These are phyloP conservation scores for Trichophyton simii DNA, from an alignment of 2,329 filamentous ascomycete species.

Conservation along the genomic window DNA sequence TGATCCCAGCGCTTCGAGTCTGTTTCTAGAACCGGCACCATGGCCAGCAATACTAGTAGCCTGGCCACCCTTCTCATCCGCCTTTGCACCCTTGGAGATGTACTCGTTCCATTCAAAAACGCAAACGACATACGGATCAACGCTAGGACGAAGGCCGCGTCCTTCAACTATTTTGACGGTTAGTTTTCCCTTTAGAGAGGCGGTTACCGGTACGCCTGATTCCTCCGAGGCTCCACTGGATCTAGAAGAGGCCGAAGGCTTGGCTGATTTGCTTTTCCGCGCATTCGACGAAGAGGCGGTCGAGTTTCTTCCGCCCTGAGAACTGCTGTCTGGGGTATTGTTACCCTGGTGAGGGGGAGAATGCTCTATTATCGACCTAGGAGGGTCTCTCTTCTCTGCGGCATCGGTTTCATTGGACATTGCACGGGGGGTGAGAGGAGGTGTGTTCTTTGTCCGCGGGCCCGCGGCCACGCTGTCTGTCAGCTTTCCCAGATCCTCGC, in stretches of 20 bases:
- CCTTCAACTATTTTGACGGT: conserved; percentile 81
- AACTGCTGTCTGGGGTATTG: conserved; percentile 12
- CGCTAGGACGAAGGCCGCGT: conserved; percentile 64
- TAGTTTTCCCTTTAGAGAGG: conserved; percentile 70
- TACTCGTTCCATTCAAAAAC: conserved; percentile 96
- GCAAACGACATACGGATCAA: conserved; percentile 87
- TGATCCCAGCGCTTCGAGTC: conserved; percentile 22
- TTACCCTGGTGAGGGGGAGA: background rate
- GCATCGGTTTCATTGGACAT: conserved; percentile 52
- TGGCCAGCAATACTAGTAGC: conserved; percentile 24
- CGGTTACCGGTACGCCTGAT: conserved; percentile 47
- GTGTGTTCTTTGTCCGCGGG: conserved; percentile 68
- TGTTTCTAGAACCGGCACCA: background rate
- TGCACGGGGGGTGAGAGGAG: conserved; percentile 77
- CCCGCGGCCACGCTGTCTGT: conserved; percentile 58
- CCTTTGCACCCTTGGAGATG: conserved; percentile 73
- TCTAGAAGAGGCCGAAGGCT: conserved; percentile 6
- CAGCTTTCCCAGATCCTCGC: conserved; percentile 52
- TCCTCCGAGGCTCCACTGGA: conserved; percentile 16
- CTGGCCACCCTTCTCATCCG: conserved; percentile 41
- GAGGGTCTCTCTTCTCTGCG: conserved; percentile 19
- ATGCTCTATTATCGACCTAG: background rate
- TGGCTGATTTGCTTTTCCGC: background rate
- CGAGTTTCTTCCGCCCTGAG: conserved; percentile 13
- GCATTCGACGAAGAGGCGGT: background rate